Evolutionary conservation across 164 flowering plant genomes (phyloP).

Genomic region (Vitis labrusca): DNA sequence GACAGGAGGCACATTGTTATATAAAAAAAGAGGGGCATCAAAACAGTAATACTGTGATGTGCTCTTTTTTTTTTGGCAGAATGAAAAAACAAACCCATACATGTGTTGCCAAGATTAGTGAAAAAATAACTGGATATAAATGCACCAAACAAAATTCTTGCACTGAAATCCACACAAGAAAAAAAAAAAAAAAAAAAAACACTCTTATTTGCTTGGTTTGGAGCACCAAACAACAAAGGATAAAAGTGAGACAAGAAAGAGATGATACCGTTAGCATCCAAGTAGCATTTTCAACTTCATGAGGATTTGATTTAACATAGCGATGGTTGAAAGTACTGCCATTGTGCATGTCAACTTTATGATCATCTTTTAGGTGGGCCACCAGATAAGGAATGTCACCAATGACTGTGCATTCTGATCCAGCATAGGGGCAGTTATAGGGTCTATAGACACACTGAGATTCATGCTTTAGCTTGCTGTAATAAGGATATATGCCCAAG

Average conservation of each 20-base stretch:
- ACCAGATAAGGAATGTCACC: conserved; percentile 86
- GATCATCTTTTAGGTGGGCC: conserved; percentile 81
- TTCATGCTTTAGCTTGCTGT: conserved; percentile 94
- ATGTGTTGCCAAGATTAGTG: neutral
- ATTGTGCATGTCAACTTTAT: conserved; percentile 92
- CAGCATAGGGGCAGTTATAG: conserved; percentile 93
- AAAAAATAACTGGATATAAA: neutral
- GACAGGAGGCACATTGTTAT: neutral
- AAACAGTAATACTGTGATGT: neutral
- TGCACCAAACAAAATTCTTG: neutral
- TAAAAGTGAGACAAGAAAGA: neutral
- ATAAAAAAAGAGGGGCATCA: neutral
- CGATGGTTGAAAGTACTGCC: conserved; percentile 95
- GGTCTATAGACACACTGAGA: conserved; percentile 75
- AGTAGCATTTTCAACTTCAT: conserved; percentile 91
- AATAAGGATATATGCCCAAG: conserved; percentile 78
- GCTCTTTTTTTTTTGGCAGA: neutral
- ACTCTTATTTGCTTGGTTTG: no score
- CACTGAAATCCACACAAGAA: neutral
- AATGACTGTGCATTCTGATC: conserved; percentile 82
- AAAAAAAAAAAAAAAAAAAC: neutral
- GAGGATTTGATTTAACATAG: conserved; percentile 92
- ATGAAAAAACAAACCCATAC: neutral
- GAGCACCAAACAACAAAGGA: neutral
- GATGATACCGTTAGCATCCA: conserved; percentile 89